Conservation (phyloP, 495 filamentous ascomycete species). For the Podospora conica region DNA sequence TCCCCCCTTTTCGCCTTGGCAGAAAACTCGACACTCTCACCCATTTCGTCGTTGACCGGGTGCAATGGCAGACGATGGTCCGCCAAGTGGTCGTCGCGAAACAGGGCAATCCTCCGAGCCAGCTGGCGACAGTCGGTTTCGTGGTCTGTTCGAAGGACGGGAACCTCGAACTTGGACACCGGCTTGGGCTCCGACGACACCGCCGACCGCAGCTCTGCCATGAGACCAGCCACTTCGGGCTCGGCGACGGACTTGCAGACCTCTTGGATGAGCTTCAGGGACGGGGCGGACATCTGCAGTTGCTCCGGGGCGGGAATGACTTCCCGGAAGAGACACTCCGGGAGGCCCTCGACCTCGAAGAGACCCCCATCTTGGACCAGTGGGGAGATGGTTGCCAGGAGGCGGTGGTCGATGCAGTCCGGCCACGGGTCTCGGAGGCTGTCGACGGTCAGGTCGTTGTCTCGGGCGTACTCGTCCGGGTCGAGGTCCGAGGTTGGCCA, state of each 20-base stretch:
- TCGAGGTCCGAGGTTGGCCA: constrained; percentile 3
- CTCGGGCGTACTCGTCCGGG: constrained; percentile 38
- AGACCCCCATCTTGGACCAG: constrained; percentile 13
- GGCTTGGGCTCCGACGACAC: constrained; percentile 9
- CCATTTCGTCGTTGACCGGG: constrained; percentile 37
- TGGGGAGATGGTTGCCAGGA: constrained; percentile 13
- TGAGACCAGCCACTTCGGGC: constrained; percentile 7
- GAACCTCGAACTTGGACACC: constrained; percentile 44
- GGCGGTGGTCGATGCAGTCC: constrained; percentile 5
- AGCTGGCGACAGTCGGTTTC: constrained; percentile 39
- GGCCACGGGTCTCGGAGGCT: constrained; percentile 16
- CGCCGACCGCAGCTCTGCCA: constrained; percentile 13
- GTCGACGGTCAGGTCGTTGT: constrained; percentile 34
- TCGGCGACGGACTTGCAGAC: constrained; percentile 15
- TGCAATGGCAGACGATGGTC: constrained; percentile 43
- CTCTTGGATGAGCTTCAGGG: constrained; percentile 20
- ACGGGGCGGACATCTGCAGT: constrained; percentile 11
- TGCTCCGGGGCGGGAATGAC: constrained; percentile 17
- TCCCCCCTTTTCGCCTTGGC: background rate
- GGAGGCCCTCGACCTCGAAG: constrained; percentile 12
- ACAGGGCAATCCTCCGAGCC: constrained; percentile 26
- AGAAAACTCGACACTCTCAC: constrained; percentile 38
- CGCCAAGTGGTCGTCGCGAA: constrained; percentile 27
- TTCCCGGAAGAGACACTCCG: constrained; percentile 20
- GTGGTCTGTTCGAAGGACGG: constrained; percentile 45